phyloP scores from a whole-genome alignment of 371 early-diverging fungal genomes.

The Zopfochytrium polystomum region DNA sequence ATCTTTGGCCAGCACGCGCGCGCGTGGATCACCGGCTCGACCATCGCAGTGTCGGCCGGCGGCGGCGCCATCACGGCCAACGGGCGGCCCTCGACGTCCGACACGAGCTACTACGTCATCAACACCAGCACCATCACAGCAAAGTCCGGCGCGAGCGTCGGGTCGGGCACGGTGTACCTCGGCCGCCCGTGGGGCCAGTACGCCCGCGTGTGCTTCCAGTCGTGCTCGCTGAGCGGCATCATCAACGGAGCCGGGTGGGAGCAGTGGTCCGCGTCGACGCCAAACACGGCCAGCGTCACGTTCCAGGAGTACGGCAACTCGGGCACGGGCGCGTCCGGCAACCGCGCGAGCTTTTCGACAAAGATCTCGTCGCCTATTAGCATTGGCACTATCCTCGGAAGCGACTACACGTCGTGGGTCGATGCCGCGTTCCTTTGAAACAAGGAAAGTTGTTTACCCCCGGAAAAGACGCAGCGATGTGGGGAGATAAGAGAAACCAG shows the following conservation, averaged over 20 bases:
- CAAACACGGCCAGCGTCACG: conserved; percentile 21
- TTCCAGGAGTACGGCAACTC: conserved; percentile 34
- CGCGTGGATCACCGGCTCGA: conserved; percentile 29
- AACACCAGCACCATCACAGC: conserved; percentile 31
- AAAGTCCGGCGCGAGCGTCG: conserved; percentile 13
- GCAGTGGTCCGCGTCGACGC: conserved; percentile 14
- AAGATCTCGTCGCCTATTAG: background rate
- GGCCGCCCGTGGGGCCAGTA: conserved; percentile 40
- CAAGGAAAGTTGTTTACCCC: too few species aligned
- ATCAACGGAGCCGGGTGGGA: conserved; percentile 34
- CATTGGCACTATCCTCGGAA: too few species aligned
- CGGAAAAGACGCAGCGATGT: too few species aligned
- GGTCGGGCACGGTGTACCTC: conserved; percentile 18
- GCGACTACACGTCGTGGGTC: too few species aligned
- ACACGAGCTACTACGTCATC: conserved; percentile 30
- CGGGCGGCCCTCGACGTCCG: conserved; percentile 3
- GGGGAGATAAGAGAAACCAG: too few species aligned
- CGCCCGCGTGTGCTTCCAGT: conserved; percentile 36
- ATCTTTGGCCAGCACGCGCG: conserved; percentile 36
- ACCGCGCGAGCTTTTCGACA: background rate
- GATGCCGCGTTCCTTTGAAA: too few species aligned
- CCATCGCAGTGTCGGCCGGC: conserved; percentile 18
- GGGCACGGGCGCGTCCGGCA: conserved; percentile 11
- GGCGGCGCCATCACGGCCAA: conserved; percentile 16
- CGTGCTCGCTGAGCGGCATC: conserved; percentile 20